A percentile compares a stretch with the other conserved stretches of the same genome.
phyloP scores from a whole-genome alignment of 2,329 filamentous ascomycete species.

The Ophiostoma pallidulum region DNA sequence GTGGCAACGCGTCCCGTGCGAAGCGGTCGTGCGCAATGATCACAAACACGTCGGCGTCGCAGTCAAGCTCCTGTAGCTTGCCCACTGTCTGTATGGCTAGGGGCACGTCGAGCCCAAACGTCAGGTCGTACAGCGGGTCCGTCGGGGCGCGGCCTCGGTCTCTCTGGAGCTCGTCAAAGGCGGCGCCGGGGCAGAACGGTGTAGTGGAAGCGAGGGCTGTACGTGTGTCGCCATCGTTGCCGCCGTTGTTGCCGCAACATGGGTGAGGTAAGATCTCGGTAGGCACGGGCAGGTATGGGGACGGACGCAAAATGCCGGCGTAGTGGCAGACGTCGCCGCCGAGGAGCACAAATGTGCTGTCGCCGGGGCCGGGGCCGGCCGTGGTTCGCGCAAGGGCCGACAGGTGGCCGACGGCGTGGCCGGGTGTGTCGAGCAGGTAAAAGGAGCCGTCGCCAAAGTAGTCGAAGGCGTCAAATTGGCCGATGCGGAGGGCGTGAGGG shows the following conservation, averaged over 20 bases:
- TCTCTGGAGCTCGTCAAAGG: conserved; percentile 8
- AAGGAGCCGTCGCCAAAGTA: conserved; percentile 21
- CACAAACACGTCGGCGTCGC: conserved; percentile 14
- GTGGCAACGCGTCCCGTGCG: conserved; percentile 12
- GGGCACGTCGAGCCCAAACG: conserved; percentile 3
- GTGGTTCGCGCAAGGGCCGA: conserved; percentile 18
- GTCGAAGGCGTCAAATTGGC: conserved; percentile 17
- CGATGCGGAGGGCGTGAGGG: conserved; percentile 2
- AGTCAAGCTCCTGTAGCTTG: conserved; percentile 16
- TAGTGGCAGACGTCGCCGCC: conserved; percentile 20
- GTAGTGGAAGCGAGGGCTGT: no score
- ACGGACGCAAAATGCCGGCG: conserved; percentile 17
- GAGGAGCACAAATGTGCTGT: conserved; percentile 18
- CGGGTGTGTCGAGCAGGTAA: conserved; percentile 19
- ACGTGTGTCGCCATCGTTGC: not conserved
- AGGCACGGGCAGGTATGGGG: conserved; percentile 13
- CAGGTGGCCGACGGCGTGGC: conserved; percentile 18
- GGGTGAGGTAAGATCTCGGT: conserved; percentile 5
- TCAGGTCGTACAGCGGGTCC: conserved; percentile 9
- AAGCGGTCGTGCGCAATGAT: conserved; percentile 17
- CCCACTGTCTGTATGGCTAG: conserved; percentile 12
- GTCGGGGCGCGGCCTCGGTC: not conserved
- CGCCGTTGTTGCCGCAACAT: not conserved
- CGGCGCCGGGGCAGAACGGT: conserved; percentile 8
- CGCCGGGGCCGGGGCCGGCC: not conserved